Evolutionary conservation across 2,329 filamentous ascomycete species (phyloP), one percentile per base, ranked within the genome.

Genomic region (Grosmannia huntii): DNA sequence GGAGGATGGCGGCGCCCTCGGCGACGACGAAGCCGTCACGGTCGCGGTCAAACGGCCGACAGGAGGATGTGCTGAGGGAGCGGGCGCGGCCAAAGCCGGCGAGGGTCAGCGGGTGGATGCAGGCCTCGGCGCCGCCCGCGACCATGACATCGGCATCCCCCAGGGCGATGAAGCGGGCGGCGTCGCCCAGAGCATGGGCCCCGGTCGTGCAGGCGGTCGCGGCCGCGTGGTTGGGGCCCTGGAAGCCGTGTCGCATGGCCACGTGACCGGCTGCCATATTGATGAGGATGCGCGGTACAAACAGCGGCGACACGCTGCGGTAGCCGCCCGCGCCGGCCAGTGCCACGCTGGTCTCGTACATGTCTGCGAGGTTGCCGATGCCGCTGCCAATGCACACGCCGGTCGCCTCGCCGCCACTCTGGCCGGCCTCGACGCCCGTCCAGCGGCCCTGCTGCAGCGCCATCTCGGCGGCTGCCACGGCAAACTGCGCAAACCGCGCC

Each of bases 121-220:
- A 99, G 0, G 92, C 90, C 71, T 99, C 94, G 10, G 92, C 84
- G 31, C 92, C 92, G 49, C 94, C 94, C n/a, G 94, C 90, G 10
- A 99, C 74, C 90, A 99, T 97, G 57, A 97, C 86, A 69, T 96
- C 81, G 52, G 92, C 92, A 68, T 97, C 92, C 7, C 90, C 91
- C 67, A 85, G 85, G n/a, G 86, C 82, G 61, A 99, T 92, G 68
- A 96, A 89, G 21, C 92, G 84, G n/a, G 88, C 85, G 6, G 94
- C 94, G 69, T 99, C 94, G 21, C 92, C 94, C 55, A 99, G 85
- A 1, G 91, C 90, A 73, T 99, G 94, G 1, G 92, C 89, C 12
- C 94, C 94, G 0, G 94, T 99, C 0, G 94, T 97, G 70, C 94
- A 99, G 59, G 94, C 94, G 14, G 94, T 99, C 0, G 92, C 95